Percentiles rank a stretch among this genome's conserved stretches.
phyloP scores from a whole-genome alignment of 495 filamentous ascomycete species.

The Talaromyces thailandensis region DNA sequence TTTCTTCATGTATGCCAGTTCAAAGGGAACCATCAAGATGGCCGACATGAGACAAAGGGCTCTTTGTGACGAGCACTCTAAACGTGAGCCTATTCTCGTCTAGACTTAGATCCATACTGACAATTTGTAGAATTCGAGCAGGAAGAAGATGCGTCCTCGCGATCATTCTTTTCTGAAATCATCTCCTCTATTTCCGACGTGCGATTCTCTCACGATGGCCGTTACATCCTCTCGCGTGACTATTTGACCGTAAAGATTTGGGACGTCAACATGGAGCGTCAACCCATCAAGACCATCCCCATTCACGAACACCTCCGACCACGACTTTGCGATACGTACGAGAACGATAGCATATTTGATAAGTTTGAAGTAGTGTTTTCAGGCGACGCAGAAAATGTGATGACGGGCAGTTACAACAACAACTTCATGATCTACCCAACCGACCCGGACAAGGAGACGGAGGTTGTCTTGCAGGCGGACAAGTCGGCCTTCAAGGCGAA shows the following conservation, averaged over 20 bases:
- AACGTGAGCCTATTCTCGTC: constrained; percentile 54
- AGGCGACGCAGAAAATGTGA: constrained; percentile 95
- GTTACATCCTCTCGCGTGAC: constrained; percentile 95
- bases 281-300: constrained; percentile 95
- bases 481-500: constrained; percentile 99
- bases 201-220: constrained; percentile 89
- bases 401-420: constrained; percentile 99
- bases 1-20: constrained; percentile 99
- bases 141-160: constrained; percentile 96
- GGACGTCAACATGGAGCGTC: constrained; percentile 98
- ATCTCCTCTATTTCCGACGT: constrained; percentile 99
- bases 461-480: constrained; percentile 95
- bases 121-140: constrained; percentile 78
- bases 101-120: constrained; percentile 6
- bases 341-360: constrained; percentile 99
- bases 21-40: constrained; percentile 97
- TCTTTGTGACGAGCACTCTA: constrained; percentile 89
- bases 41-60: constrained; percentile 97
- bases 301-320: constrained; percentile 97
- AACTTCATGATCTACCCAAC: constrained; percentile 99
- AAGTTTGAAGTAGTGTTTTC: constrained; percentile 99
- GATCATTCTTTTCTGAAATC: constrained; percentile 99
- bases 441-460: constrained; percentile 88
- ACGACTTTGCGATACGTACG: constrained; percentile 93
- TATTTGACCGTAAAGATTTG: constrained; percentile 99